Base-by-base conservation (phyloP, 352 stramenopile genomes). In the Blastocystis sp. region DNA sequence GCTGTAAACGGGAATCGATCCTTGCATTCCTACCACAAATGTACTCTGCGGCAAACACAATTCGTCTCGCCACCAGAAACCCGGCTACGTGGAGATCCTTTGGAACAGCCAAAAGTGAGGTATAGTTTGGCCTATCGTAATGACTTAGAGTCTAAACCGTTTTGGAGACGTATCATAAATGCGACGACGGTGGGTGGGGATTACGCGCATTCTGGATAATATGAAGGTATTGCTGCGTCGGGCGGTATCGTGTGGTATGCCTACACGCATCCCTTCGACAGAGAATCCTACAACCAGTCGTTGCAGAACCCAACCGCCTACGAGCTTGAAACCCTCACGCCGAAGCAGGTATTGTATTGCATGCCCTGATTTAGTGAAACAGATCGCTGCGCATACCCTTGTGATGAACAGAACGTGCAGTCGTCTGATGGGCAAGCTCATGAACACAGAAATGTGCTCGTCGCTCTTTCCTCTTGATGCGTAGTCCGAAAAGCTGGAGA, bases 321-420 rank as follows among this genome's bases (percentile, higher is more conserved):
- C 66, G 79, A 89, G 45, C 13, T 89, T 39, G 79, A 77, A 45
- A 77, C 61, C 37, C 51, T 89, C 12, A 89, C 79, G 24, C 79
- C 79, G 37, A 89, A 89, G 45, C 79, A 89, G 24, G 79, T 89
- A 77, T 89, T 29, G 2, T 55, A 31, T 69, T 31, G 24, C 12
- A 0, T 24, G 29, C 0, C 3, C 12, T 39, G 10, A 31, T 9
- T 24, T 55, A 67, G 12, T 13, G 12, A 29, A 3, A 51, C 79
- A 89, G 79, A 37, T 89, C 16, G 67, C 63, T 41, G 67, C 63
- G 21, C 79, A 89, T 31, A 89, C 63, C 37, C 41, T 80, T 35
- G 16, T 89, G n/a, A 26, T 80, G 41, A 89, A 74, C 50, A 33
- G 79, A 77, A 78, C 79, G 6, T 45, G 63, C 37, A 89, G 79